Conservation (phyloP, 2,329 filamentous ascomycete genomes). For the Sclerotinia nivalis region DNA sequence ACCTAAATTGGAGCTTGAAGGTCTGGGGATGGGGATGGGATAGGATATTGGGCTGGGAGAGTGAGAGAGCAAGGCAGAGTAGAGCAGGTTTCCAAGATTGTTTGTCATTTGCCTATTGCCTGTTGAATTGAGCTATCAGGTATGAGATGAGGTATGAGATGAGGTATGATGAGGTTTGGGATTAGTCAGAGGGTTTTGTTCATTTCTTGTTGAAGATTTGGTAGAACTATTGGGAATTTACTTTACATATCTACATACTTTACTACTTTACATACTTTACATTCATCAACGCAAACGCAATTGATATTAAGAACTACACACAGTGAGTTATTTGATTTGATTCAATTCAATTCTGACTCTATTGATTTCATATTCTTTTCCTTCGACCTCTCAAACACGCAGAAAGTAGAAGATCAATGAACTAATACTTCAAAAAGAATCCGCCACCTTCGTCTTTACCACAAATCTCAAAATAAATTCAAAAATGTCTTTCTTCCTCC, state of each 20-base stretch:
- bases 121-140: background rate
- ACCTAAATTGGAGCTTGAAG: no score
- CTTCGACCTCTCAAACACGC: background rate
- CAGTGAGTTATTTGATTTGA: background rate
- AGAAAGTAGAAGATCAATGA: background rate
- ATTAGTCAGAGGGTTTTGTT: background rate
- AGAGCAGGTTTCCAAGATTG: no score
- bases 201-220: background rate
- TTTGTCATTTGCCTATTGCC: no score
- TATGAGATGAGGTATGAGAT: background rate
- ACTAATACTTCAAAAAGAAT: background rate
- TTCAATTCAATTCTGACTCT: background rate
- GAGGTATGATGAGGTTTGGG: background rate
- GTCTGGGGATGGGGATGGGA: no score
- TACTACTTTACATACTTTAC: background rate
- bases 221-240: background rate
- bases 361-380: background rate
- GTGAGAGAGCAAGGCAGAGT: background rate
- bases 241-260: background rate
- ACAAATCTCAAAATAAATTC: background rate
- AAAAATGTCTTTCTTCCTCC: slow-evolving; percentile 38
- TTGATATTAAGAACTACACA: background rate
- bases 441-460: background rate
- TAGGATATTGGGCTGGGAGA: background rate
- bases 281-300: background rate